Evolutionary conservation across 495 filamentous ascomycete species (phyloP), one percentile per base, ranked within the genome.

Genomic region (Thozetella sp.): DNA sequence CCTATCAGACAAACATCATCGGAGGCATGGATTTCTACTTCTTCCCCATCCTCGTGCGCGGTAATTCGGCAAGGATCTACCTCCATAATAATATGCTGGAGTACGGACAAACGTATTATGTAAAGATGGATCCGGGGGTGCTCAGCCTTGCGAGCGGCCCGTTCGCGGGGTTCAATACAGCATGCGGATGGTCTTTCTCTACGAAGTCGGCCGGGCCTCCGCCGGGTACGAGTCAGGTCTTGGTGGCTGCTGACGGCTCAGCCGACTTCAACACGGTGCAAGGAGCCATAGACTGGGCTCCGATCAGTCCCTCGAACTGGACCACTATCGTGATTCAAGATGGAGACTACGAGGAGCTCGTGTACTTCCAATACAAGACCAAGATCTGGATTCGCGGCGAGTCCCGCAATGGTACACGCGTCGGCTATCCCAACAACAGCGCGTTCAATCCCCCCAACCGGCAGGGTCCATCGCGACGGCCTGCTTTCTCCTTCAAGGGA

Each of bases 401-500:
- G 34, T 23, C 51, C 13, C 57, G 57, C 25, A 55, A 55, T 20
- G 59, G 59, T 37, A 60, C 57, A 13, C 43, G 55, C 25, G 57
- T 63, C 17, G 61, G 61, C 2, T 63, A 63, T 53, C 61, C 61
- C 37, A 63, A 63, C 54, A 63, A 63, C 53, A 63, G 61, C 57
- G 61, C 61, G 2, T 63, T 63, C 45, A 63, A 63, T 27, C 61
- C 61, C 22, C 61, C 61, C 2, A 60, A 60, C 37, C 45, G 57
- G 12, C 61, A 63, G 19, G 61, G 61, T 17, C 61, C 61, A 10
- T 63, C 61, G 17, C 61, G 61, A 10, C 57, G 61, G 12, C 57
- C 61, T 13, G 61, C 61, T 1, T 63, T 63, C 61, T 56, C 53
- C 3, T 60, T 57, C 34, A 54, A 59, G 15, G 57, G 57, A 12